phyloP scores from a whole-genome alignment of 140 eudicot species.

The Ambrosia hybrid region DNA sequence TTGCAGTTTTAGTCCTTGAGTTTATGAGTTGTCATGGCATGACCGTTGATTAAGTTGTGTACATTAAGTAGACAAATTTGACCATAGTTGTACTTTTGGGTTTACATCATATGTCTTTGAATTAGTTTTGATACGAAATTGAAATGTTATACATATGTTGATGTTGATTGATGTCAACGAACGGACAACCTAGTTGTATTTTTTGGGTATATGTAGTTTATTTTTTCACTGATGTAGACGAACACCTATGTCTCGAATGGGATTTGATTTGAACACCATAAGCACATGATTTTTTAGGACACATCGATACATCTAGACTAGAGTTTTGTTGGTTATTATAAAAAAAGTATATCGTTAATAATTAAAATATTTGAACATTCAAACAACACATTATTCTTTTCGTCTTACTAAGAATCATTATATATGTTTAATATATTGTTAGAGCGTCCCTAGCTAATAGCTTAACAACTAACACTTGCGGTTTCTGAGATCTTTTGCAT shows the following conservation, averaged over 20 bases:
- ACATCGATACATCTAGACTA: too few species aligned
- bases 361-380: too few species aligned
- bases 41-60: neutral
- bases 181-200: too few species aligned
- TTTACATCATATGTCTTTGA: neutral
- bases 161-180: too few species aligned
- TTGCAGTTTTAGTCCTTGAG: conserved; percentile 1
- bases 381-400: neutral
- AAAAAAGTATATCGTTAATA: too few species aligned
- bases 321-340: too few species aligned
- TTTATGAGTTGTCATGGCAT: neutral
- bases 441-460: neutral
- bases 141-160: neutral
- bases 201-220: too few species aligned
- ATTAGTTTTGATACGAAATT: neutral
- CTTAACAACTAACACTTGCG: neutral
- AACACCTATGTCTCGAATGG: too few species aligned
- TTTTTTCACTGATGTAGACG: too few species aligned
- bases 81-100: neutral
- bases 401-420: neutral
- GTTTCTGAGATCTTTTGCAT: neutral
- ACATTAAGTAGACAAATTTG: conserved; percentile 12
- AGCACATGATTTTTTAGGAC: too few species aligned
- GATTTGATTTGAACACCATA: too few species aligned
- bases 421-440: too few species aligned